A percentile compares a stretch with the other conserved stretches of the same genome.
phyloP scores from a whole-genome alignment of 1,139 yeast species.

The Taiozyma sp. region DNA sequence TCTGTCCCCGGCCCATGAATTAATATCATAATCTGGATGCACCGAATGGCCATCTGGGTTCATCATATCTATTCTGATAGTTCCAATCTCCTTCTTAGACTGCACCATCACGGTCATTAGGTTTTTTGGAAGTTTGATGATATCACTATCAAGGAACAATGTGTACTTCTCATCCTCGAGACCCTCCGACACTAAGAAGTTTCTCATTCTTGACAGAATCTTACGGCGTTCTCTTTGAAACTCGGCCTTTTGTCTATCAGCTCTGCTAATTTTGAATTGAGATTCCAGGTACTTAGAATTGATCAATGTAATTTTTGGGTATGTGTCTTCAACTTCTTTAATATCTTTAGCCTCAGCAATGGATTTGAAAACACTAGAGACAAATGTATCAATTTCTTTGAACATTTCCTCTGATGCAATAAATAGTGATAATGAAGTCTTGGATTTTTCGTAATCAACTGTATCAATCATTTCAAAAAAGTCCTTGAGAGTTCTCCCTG shows the following conservation, averaged over 20 bases:
- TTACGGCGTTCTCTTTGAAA: slow-evolving; percentile 27
- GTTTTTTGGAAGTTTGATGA: slow-evolving; percentile 29
- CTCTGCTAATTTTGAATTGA: slow-evolving; percentile 11
- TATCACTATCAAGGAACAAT: slow-evolving; percentile 43
- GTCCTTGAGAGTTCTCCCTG: slow-evolving; percentile 8
- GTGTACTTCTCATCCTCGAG: slow-evolving; percentile 32
- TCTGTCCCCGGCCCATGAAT: slow-evolving; percentile 45
- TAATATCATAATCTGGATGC: slow-evolving; percentile 35
- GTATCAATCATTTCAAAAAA: slow-evolving; percentile 9
- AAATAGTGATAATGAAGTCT: slow-evolving; percentile 14
- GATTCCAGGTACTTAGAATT: slow-evolving; percentile 22
- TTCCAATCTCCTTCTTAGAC: slow-evolving; percentile 37
- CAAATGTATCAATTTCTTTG: slow-evolving; percentile 5
- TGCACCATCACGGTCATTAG: slow-evolving; percentile 32
- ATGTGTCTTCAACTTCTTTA: slow-evolving; percentile 6
- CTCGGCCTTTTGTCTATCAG: slow-evolving; percentile 15
- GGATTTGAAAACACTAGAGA: slow-evolving; percentile 4
- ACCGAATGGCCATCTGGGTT: slow-evolving; percentile 5
- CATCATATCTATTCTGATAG: slow-evolving; percentile 32
- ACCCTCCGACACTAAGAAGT: slow-evolving; percentile 26
- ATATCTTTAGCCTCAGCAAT: not conserved
- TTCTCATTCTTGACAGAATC: slow-evolving; percentile 27
- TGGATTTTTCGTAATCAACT: slow-evolving; percentile 4
- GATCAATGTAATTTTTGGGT: slow-evolving; percentile 16
- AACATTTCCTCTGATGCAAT: slow-evolving; percentile 9